These are phyloP conservation scores for Amanita fuliginea DNA, from an alignment of 768 basidiomycete genomes.

Conservation along the genomic window DNA sequence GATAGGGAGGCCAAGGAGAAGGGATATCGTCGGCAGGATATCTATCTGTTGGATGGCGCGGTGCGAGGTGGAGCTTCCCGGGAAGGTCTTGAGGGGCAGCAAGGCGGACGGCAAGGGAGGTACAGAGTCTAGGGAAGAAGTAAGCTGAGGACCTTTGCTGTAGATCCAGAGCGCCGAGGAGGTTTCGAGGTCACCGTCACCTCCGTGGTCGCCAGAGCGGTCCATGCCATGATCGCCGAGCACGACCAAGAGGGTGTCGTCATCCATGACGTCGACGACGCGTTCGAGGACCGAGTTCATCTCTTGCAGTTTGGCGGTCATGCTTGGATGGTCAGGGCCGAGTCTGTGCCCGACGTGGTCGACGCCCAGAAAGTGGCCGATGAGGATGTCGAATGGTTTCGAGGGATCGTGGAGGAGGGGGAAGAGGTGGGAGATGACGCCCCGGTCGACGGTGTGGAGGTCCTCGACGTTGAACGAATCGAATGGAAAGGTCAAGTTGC, in stretches of 20 bases:
- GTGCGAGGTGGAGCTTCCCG: slow-evolving; percentile 39
- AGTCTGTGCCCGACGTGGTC: slow-evolving; percentile 95
- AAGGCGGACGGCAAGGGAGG: slow-evolving; percentile 41
- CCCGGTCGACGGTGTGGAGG: slow-evolving; percentile 88
- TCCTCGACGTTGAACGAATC: slow-evolving; percentile 91
- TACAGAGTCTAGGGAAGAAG: slow-evolving; percentile 14
- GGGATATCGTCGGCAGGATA: slow-evolving; percentile 76
- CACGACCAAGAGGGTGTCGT: slow-evolving; percentile 86
- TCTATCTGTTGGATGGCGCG: slow-evolving; percentile 88
- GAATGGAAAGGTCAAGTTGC: too few relatives aligned
- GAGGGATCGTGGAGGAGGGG: slow-evolving; percentile 51
- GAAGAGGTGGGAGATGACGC: slow-evolving; percentile 76
- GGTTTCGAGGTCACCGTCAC: slow-evolving; percentile 79
- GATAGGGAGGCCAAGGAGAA: slow-evolving; percentile 86
- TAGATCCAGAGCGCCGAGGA: slow-evolving; percentile 88
- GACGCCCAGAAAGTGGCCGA: slow-evolving; percentile 92
- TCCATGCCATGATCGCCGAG: slow-evolving; percentile 99
- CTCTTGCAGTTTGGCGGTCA: slow-evolving; percentile 77
- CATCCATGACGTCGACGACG: slow-evolving; percentile 65
- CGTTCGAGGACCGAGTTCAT: slow-evolving; percentile 73
- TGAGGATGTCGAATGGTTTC: slow-evolving; percentile 70
- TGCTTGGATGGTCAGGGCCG: slow-evolving; percentile 78
- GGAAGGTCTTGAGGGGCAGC: slow-evolving; percentile 46
- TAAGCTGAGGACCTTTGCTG: slow-evolving; percentile 56
- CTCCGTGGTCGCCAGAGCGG: slow-evolving; percentile 87